Evolutionary conservation across 2,329 filamentous ascomycete species (phyloP).

Genomic region (Sarocladiaceae sp.): DNA sequence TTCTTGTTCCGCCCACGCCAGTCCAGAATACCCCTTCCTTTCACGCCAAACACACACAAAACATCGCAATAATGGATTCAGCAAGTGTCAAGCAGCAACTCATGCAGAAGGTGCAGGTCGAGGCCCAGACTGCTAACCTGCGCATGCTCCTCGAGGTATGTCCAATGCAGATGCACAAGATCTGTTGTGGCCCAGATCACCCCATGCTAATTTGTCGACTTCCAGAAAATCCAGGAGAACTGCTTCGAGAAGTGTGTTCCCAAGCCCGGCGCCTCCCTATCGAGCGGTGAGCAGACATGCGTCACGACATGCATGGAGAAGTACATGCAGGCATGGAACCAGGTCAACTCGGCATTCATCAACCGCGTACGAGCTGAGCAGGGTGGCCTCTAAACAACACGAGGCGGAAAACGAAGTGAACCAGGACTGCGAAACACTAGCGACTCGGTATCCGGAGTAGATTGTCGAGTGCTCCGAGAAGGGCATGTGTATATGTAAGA

Average conservation of each 20-base stretch:
- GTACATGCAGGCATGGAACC: slow-evolving; percentile 78
- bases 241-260: slow-evolving; percentile 77
- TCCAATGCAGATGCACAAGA: too few relatives aligned
- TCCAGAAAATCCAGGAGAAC: slow-evolving; percentile 73
- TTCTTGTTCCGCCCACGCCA: not conserved
- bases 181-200: too few relatives aligned
- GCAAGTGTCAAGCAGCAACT: slow-evolving; percentile 56
- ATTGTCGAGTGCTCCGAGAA: not conserved
- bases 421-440: too few relatives aligned
- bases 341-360: slow-evolving; percentile 66
- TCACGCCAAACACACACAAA: not conserved
- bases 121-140: slow-evolving; percentile 65
- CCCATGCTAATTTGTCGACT: not conserved
- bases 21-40: not conserved
- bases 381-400: slow-evolving; percentile 21
- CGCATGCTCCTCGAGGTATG: slow-evolving; percentile 64
- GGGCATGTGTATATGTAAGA: not conserved
- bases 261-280: slow-evolving; percentile 63
- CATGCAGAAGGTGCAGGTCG: slow-evolving; percentile 59
- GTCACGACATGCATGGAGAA: slow-evolving; percentile 78
- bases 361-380: slow-evolving; percentile 57
- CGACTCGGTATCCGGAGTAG: not conserved
- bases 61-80: slow-evolving; percentile 48
- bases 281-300: slow-evolving; percentile 65
- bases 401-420: too few relatives aligned